phyloP scores from a whole-genome alignment of 2,329 filamentous ascomycete genomes.

The Myrmaecium sp. region DNA sequence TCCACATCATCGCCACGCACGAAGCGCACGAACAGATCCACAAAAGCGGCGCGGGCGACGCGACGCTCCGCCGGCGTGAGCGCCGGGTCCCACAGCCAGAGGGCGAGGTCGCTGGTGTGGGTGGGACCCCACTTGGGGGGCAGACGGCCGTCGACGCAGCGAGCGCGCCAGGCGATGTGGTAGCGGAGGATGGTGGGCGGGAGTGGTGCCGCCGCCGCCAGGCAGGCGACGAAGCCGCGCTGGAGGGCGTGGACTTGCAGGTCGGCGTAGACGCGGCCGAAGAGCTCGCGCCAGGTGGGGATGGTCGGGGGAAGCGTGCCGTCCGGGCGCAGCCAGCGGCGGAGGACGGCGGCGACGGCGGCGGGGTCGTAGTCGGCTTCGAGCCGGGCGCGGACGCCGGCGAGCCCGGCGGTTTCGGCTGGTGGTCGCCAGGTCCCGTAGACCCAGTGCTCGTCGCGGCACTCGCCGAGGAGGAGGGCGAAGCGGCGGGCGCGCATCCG shows the following conservation, averaged over 20 bases:
- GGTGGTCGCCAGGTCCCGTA: conserved; percentile 36
- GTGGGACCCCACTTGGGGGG: conserved; percentile 36
- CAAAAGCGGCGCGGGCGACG: conserved; percentile 20
- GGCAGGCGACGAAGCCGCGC: conserved; percentile 31
- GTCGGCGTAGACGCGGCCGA: conserved; percentile 38
- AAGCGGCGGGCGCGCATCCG: conserved; percentile 28
- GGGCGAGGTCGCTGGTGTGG: conserved; percentile 34
- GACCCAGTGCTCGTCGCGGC: conserved; percentile 33
- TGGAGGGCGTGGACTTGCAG: conserved; percentile 38
- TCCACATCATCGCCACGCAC: conserved; percentile 22
- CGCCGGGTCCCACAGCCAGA: conserved; percentile 36
- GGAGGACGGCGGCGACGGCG: conserved; percentile 27
- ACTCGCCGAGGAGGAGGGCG: conserved; percentile 37
- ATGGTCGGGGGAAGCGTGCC: conserved; percentile 22
- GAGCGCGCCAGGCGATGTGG: conserved; percentile 35
- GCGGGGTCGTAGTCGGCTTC: conserved; percentile 34
- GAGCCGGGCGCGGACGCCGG: conserved; percentile 28
- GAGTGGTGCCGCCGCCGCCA: conserved; percentile 29
- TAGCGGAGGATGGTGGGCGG: conserved; percentile 27
- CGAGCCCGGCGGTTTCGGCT: conserved; percentile 18
- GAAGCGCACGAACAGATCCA: conserved; percentile 22
- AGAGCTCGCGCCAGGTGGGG: conserved; percentile 33
- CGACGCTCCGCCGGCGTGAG: conserved; percentile 28
- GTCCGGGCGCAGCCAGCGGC: conserved; percentile 24
- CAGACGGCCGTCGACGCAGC: conserved; percentile 25